Conservation (phyloP, 768 basidiomycete genomes). For the Strobilomyces confusus region DNA sequence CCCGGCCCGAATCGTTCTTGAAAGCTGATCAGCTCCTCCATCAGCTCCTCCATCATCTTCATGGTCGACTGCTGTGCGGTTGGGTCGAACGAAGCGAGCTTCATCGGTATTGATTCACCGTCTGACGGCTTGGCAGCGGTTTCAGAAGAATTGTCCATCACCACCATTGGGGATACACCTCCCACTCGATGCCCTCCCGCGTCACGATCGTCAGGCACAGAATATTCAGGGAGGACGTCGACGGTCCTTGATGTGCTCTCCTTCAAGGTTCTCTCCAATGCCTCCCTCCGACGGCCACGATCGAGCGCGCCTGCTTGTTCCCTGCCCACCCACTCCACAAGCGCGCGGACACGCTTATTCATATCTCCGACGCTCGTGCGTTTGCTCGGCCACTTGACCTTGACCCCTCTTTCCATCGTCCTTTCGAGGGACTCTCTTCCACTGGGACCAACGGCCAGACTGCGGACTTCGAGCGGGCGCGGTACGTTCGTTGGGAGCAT, state of each 20-base stretch:
- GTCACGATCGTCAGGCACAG: slow-evolving; percentile 16
- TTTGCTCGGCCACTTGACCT: slow-evolving; percentile 91
- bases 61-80: slow-evolving; percentile 45
- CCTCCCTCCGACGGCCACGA: slow-evolving; percentile 63
- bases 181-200: slow-evolving; percentile 10
- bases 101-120: slow-evolving; percentile 8
- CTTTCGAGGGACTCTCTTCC: slow-evolving; percentile 55
- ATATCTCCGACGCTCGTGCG: slow-evolving; percentile 96
- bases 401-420: slow-evolving; percentile 71
- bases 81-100: slow-evolving; percentile 5
- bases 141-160: slow-evolving; percentile 26
- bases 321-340: slow-evolving; percentile 92
- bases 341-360: slow-evolving; percentile 87
- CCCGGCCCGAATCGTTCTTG: slow-evolving; percentile 82
- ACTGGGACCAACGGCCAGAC: slow-evolving; percentile 38
- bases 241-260: slow-evolving; percentile 8
- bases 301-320: slow-evolving; percentile 78
- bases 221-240: slow-evolving; percentile 3
- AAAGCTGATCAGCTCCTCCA: slow-evolving; percentile 84
- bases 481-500: slow-evolving; percentile 78
- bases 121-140: slow-evolving; percentile 13
- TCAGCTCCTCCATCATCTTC: slow-evolving; percentile 87
- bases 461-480: slow-evolving; percentile 67
- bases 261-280: slow-evolving; percentile 54
- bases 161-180: slow-evolving; percentile 31